Conservation (phyloP, 163 green algal species). For the Chlorella variabilis region DNA sequence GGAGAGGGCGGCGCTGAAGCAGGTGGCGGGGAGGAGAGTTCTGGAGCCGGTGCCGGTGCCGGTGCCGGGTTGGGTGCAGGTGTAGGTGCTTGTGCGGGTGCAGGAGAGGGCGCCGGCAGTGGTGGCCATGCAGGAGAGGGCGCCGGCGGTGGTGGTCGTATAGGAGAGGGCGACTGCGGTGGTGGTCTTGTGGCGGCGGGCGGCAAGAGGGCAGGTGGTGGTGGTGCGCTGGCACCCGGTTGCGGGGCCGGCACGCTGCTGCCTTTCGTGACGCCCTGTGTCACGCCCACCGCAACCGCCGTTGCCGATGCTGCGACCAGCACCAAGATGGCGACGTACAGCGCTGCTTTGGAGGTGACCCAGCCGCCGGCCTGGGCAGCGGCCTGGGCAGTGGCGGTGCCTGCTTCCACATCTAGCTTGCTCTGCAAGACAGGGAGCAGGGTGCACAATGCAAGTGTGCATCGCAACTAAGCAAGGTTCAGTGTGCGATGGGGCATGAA, state of each 20-base stretch:
- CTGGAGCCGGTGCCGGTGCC: not conserved
- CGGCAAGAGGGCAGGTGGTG: too few species aligned
- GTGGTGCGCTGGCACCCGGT: too few species aligned
- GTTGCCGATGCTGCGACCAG: not conserved
- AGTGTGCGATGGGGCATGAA: too few species aligned
- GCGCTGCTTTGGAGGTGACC: not conserved
- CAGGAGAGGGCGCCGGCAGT: too few species aligned
- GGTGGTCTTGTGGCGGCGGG: too few species aligned
- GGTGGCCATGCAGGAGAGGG: not conserved
- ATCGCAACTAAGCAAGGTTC: too few species aligned
- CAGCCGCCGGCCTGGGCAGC: not conserved
- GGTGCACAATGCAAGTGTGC: not conserved
- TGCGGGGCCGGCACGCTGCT: not conserved
- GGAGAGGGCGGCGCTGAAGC: not conserved
- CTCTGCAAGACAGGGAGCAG: not conserved
- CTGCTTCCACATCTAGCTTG: slow-evolving; percentile 6
- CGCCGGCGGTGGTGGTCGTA: not conserved
- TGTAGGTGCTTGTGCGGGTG: not conserved
- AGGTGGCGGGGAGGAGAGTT: not conserved
- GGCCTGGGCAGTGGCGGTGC: not conserved
- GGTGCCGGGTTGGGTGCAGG: not conserved
- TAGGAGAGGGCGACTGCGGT: not conserved
- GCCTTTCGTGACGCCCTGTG: not conserved
- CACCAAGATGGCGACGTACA: not conserved
- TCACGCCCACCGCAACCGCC: slow-evolving; percentile 6